Evolutionary conservation across 2,329 filamentous ascomycete species (phyloP), one percentile per base, ranked within the genome.

Genomic region (Graphilbum ipis-grandicollis): DNA sequence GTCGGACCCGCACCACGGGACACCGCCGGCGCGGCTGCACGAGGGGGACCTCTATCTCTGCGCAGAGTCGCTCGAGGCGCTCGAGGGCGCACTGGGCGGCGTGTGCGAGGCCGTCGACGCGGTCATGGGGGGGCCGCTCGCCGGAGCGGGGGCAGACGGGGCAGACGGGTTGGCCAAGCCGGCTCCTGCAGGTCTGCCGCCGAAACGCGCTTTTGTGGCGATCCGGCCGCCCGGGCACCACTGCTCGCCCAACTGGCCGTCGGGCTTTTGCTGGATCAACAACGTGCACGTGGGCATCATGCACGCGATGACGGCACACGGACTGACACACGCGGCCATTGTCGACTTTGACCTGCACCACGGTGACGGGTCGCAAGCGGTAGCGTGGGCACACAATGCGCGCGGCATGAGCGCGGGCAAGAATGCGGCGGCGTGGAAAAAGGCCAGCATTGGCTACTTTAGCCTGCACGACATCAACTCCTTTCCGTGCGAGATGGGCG

Each of bases 401-500:
- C 76, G 79, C 42, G 72, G 79, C 30, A 54, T 62, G 4, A 62
- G 58, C 14, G 62, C 76, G 30, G 55, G 72, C 7, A 85, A 80
- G 54, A 88, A 82, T 50, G 73, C 77, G 1, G 66, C 78, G 1
- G 62, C 67, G 22, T 79, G 79, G 66, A 88, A 88, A 58, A 90
- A 82, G 60, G 76, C 79, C 1, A 77, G 79, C 0, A 90, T 96
- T 48, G 90, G 86, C 9, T 98, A 98, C 53, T 96, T 93, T 56
- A 94, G 86, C 53, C 56, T 98, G 31, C 90, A 98, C 54, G 90
- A 98, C 51, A 94, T 98, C 60, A 96, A 98, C 56, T 96, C 88
- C 0, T 98, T 92, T 50, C 90, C 92, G 0, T 98, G 90, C 53
- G 90, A 98, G 54, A 72, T 70, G 52, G 90, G 88, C n/a, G 88